Evolutionary conservation across 1,284 basidiomycete genomes (phyloP).

Genomic region (Polyporus tsugae): DNA sequence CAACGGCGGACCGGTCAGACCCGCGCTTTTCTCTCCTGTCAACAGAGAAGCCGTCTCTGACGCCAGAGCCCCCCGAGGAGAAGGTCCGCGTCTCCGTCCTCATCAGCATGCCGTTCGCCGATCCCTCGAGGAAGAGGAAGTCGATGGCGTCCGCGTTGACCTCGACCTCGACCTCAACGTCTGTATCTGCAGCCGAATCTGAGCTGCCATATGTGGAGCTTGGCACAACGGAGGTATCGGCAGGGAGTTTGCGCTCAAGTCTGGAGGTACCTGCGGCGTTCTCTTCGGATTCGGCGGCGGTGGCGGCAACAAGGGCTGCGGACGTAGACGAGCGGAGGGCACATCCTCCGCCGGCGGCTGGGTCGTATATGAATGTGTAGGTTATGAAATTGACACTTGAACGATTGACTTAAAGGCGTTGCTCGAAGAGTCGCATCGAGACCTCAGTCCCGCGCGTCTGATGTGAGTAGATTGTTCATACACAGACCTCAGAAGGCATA

Average conservation of each 20-base stretch:
- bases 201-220: conserved; percentile 36
- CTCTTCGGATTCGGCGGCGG: background rate
- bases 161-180: background rate
- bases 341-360: background rate
- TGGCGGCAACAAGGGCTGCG: background rate
- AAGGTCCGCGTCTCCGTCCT: conserved; percentile 31
- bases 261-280: background rate
- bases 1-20: background rate
- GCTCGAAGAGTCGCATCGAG: background rate
- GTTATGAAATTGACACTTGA: background rate
- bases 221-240: conserved; percentile 30
- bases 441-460: background rate
- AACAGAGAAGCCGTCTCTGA: conserved; percentile 20
- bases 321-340: background rate
- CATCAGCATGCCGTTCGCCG: conserved; percentile 35
- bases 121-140: conserved; percentile 16
- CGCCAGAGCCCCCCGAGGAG: conserved; percentile 20
- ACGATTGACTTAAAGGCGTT: background rate
- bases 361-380: background rate
- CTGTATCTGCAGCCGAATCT: conserved; percentile 7
- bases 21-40: conserved; percentile 14
- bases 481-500: no score
- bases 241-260: conserved; percentile 12
- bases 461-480: background rate
- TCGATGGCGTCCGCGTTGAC: conserved; percentile 15